Conservation (phyloP, 306 rosid species). For the Cucurbita pepo region DNA sequence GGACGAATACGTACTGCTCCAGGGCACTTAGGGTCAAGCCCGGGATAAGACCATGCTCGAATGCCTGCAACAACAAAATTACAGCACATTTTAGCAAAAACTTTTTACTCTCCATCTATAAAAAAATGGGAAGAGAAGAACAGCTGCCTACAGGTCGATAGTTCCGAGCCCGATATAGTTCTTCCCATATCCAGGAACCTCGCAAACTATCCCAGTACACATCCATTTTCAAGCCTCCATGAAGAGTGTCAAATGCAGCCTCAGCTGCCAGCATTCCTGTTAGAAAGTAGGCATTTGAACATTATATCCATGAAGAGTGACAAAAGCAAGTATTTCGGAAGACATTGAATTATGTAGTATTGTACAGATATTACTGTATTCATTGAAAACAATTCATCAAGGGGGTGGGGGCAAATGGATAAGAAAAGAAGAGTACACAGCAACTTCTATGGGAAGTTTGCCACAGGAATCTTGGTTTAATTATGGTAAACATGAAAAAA, state of each 20-base stretch:
- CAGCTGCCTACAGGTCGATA: conserved; percentile 55
- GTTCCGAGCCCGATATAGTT: conserved; percentile 58
- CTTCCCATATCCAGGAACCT: conserved; percentile 91
- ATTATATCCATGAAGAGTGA: background rate
- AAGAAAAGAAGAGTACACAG: background rate
- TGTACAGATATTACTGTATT: background rate
- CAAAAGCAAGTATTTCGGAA: background rate
- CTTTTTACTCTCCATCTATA: background rate
- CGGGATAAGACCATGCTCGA: conserved; percentile 73
- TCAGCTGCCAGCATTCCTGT: conserved; percentile 96
- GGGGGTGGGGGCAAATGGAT: background rate
- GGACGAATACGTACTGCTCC: conserved; percentile 65
- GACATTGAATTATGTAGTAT: background rate
- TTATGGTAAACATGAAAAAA: background rate
- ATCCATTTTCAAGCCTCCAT: conserved; percentile 50
- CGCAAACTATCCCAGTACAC: conserved; percentile 63
- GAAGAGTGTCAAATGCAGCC: conserved; percentile 46
- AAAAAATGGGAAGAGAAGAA: background rate
- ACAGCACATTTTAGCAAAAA: background rate
- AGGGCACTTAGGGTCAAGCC: conserved; percentile 76
- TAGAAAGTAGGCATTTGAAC: background rate
- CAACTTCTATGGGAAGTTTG: background rate
- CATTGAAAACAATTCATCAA: background rate
- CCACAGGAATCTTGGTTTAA: background rate
- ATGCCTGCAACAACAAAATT: conserved; percentile 41